phyloP scores from a whole-genome alignment of 345 rosid species.

The Ailanthus altissimus region DNA sequence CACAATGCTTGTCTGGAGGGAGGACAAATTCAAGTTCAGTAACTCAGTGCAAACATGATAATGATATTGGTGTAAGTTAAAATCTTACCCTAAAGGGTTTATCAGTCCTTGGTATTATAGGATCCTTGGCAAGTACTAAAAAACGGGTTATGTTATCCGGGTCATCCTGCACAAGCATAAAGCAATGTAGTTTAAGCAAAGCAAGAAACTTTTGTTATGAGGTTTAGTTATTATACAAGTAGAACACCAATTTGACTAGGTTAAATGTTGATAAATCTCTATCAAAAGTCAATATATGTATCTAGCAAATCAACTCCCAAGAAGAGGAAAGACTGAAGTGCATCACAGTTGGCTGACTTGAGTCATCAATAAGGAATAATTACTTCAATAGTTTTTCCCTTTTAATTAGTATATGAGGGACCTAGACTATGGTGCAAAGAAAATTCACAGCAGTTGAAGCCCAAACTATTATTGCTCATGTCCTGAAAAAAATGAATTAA shows the following conservation, averaged over 20 bases:
- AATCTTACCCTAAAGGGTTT: conserved; percentile 41
- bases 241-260: not conserved
- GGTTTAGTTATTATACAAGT: not conserved
- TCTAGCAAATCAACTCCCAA: not conserved
- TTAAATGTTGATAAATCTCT: not conserved
- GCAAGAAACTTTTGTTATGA: conserved; percentile 13
- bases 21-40: conserved; percentile 1
- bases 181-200: conserved; percentile 8
- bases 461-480: not conserved
- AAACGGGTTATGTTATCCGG: conserved; percentile 43
- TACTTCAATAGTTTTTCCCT: not conserved
- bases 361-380: not conserved
- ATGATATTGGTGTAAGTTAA: not conserved
- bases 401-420: not conserved
- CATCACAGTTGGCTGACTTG: not conserved
- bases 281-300: not conserved
- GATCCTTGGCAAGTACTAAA: conserved; percentile 59
- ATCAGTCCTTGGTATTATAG: conserved; percentile 46
- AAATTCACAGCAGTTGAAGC: not conserved
- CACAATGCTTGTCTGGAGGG: conserved; percentile 51
- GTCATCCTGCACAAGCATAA: conserved; percentile 36
- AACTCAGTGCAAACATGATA: not conserved
- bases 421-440: not conserved
- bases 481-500: not conserved
- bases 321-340: not conserved